Conservation (phyloP, 352 stramenopile species). For the Aphanomyces cochlioides region DNA sequence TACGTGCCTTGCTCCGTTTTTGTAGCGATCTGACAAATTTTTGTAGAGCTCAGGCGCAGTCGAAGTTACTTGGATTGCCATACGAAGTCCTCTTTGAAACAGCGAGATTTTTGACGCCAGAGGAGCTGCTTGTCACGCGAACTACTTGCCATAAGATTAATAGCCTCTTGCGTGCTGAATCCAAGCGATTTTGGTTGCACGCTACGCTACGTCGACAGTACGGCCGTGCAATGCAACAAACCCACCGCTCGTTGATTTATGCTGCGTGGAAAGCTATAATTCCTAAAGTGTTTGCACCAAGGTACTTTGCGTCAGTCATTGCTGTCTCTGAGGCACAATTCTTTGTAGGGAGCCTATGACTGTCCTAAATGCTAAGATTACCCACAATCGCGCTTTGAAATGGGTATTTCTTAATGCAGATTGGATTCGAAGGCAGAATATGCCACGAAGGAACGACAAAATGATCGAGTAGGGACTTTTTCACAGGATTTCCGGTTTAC, state of each 20-base stretch:
- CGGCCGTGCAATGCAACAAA: constrained; percentile 44
- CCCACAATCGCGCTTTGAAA: constrained; percentile 72
- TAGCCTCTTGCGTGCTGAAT: constrained; percentile 77
- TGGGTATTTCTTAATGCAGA: constrained; percentile 85
- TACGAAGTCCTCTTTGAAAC: constrained; percentile 82
- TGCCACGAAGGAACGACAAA: constrained; percentile 34
- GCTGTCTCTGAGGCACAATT: neutral
- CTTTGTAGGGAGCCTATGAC: constrained; percentile 58
- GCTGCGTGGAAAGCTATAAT: constrained; percentile 72
- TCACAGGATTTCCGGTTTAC: neutral
- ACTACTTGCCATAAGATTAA: constrained; percentile 79
- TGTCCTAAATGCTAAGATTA: constrained; percentile 60
- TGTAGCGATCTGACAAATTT: neutral
- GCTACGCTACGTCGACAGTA: constrained; percentile 65
- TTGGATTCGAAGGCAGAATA: constrained; percentile 71
- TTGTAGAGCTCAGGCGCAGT: constrained; percentile 56
- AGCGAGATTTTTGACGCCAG: constrained; percentile 61
- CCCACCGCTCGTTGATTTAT: constrained; percentile 66
- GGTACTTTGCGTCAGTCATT: constrained; percentile 35
- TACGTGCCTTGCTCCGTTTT: neutral
- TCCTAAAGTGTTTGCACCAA: constrained; percentile 66
- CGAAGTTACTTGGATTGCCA: constrained; percentile 59
- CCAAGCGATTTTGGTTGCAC: constrained; percentile 79
- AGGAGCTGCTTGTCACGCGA: constrained; percentile 71
- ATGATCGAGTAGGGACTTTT: constrained; percentile 3